These are phyloP conservation scores for Boletus eberwhitei DNA, from an alignment of 768 basidiomycete genomes.

Conservation along the genomic window DNA sequence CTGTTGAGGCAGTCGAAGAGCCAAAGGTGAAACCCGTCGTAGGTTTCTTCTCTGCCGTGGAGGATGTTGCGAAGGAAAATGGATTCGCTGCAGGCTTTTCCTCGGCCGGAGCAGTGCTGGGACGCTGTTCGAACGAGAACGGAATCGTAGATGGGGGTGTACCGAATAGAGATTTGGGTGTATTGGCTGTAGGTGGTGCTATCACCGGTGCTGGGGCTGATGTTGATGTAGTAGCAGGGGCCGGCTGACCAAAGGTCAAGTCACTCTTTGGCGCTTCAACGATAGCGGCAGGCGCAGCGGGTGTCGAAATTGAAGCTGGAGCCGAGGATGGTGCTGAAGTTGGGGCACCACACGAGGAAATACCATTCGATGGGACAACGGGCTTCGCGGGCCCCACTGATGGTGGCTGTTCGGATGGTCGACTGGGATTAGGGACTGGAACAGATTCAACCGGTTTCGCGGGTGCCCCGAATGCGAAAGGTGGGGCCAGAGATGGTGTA, in stretches of 20 bases:
- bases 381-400: conserved; percentile 6
- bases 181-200: conserved; percentile 27
- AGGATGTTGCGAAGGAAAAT: conserved; percentile 33
- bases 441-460: conserved; percentile 21
- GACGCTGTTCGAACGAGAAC: conserved; percentile 45
- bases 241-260: conserved; percentile 33
- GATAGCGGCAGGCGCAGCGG: conserved; percentile 10
- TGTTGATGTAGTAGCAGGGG: conserved; percentile 6
- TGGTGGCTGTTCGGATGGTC: conserved; percentile 10
- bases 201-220: conserved; percentile 6
- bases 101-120: conserved; percentile 19
- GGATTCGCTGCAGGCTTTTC: conserved; percentile 20
- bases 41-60: conserved; percentile 36
- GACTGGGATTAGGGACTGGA: neutral
- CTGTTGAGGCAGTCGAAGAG: conserved; percentile 32
- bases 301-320: neutral
- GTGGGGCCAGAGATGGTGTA: conserved; percentile 6
- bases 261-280: conserved; percentile 31
- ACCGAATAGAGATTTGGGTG: conserved; percentile 44
- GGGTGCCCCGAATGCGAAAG: conserved; percentile 31
- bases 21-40: conserved; percentile 44
- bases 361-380: conserved; percentile 1
- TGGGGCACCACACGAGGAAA: conserved; percentile 29
- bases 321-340: conserved; percentile 1
- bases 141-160: conserved; percentile 22